phyloP scores from a whole-genome alignment of 148 eudicot genomes.

The Dianthus caryophyllus region DNA sequence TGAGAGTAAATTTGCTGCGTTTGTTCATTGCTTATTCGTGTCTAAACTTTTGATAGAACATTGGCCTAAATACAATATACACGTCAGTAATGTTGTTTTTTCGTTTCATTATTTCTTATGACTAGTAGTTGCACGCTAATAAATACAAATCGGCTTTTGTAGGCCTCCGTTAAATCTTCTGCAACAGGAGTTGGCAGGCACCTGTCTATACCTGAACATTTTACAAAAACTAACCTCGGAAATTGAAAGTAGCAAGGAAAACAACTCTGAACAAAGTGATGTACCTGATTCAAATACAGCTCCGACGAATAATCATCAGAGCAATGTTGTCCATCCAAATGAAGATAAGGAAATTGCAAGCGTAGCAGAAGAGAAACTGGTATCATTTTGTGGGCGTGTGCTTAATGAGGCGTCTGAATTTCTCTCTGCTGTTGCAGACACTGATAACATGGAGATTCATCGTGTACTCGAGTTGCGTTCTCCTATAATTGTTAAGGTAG shows the following conservation, averaged over 20 bases:
- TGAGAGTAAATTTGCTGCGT: too few species aligned
- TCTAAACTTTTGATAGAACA: too few species aligned
- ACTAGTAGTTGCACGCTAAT: too few species aligned
- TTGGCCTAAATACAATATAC: too few species aligned
- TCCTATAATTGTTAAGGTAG: constrained; percentile 86
- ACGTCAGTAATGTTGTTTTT: too few species aligned
- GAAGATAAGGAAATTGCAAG: constrained; percentile 53
- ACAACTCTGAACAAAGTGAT: constrained; percentile 17
- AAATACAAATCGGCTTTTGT: constrained; percentile 36
- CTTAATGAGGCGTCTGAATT: constrained; percentile 93
- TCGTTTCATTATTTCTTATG: too few species aligned
- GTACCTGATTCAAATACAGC: constrained; percentile 24
- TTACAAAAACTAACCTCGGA: constrained; percentile 76
- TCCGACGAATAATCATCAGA: too few species aligned
- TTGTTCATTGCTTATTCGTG: too few species aligned
- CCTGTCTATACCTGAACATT: constrained; percentile 80
- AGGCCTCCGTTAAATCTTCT: constrained; percentile 89
- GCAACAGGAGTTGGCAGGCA: constrained; percentile 86
- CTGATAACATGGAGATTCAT: constrained; percentile 81
- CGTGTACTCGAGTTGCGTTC: constrained; percentile 89
- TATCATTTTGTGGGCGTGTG: constrained; percentile 80
- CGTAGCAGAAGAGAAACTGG: constrained; percentile 82
- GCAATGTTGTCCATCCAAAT: not conserved
- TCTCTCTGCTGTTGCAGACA: constrained; percentile 66
- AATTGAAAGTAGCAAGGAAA: constrained; percentile 30